Evolutionary conservation across 495 filamentous ascomycete species (phyloP).

Genomic region (Aspergillus panamensis): DNA sequence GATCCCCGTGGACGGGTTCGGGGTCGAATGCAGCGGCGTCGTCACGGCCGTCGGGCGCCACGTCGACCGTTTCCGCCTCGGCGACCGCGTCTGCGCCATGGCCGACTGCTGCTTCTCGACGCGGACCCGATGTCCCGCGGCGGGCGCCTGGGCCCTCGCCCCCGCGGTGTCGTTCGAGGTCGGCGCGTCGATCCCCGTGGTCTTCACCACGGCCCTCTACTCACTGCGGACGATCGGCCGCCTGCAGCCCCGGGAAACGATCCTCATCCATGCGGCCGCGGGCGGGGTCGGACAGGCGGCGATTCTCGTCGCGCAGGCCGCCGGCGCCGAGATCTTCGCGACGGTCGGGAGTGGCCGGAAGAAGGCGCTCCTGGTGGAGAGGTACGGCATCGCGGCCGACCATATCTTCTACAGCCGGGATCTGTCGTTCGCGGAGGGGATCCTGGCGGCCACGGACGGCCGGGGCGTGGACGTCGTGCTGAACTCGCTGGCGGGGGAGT

Average conservation of each 20-base stretch:
- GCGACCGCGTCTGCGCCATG: constrained; percentile 38
- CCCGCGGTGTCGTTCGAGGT: constrained; percentile 23
- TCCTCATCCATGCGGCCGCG: constrained; percentile 52
- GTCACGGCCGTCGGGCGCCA: constrained; percentile 22
- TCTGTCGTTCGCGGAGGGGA: constrained; percentile 40
- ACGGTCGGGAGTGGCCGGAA: constrained; percentile 46
- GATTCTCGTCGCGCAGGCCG: constrained; percentile 38
- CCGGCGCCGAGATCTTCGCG: constrained; percentile 38
- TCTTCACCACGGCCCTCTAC: constrained; percentile 32
- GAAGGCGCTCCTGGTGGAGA: constrained; percentile 28
- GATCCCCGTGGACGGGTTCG: constrained; percentile 26
- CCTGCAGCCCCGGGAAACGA: constrained; percentile 28
- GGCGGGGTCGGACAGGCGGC: constrained; percentile 46
- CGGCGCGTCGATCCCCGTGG: constrained; percentile 34
- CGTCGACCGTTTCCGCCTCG: constrained; percentile 24
- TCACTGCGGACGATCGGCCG: constrained; percentile 30
- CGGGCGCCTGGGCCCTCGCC: constrained; percentile 21
- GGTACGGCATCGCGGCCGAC: constrained; percentile 36
- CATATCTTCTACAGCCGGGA: constrained; percentile 50
- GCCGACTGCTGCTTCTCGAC: constrained; percentile 10
- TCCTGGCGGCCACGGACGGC: constrained; percentile 46
- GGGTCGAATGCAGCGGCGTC: constrained; percentile 42
- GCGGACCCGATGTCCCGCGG: constrained; percentile 2
- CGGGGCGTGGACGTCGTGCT: constrained; percentile 56
- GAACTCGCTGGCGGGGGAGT: constrained; percentile 45